These are phyloP conservation scores for Friedmanniomyces endolithicus DNA, from an alignment of 495 filamentous ascomycete genomes.

Conservation along the genomic window DNA sequence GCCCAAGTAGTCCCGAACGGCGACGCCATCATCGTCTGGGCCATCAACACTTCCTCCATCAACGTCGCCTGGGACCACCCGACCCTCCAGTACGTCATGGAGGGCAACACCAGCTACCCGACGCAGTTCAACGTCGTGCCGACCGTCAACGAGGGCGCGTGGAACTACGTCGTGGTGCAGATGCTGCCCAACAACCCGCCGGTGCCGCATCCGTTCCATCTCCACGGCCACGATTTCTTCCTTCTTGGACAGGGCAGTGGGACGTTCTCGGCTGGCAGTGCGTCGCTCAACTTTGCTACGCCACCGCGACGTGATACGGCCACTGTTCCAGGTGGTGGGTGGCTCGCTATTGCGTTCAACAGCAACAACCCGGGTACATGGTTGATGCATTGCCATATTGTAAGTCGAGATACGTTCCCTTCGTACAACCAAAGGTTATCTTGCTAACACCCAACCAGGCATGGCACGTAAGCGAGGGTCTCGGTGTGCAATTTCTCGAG, in stretches of 20 bases:
- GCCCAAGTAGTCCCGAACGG: slow-evolving; percentile 17
- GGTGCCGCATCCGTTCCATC: slow-evolving; percentile 32
- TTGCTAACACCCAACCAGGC: slow-evolving; percentile 23
- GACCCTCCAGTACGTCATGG: slow-evolving; percentile 23
- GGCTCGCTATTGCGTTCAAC: slow-evolving; percentile 28
- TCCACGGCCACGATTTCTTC: slow-evolving; percentile 35
- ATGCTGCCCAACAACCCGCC: slow-evolving; percentile 11
- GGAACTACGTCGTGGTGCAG: slow-evolving; percentile 31
- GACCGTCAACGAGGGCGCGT: slow-evolving; percentile 20
- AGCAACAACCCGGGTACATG: slow-evolving; percentile 28
- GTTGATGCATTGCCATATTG: slow-evolving; percentile 1
- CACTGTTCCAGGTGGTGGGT: slow-evolving; percentile 26
- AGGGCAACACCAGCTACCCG: slow-evolving; percentile 24
- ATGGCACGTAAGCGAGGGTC: slow-evolving; percentile 28
- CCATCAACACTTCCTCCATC: slow-evolving; percentile 23
- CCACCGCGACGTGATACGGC: slow-evolving; percentile 29
- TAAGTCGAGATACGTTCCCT: background rate
- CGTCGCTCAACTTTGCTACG: slow-evolving; percentile 22
- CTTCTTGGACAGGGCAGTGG: slow-evolving; percentile 24
- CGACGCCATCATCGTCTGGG: slow-evolving; percentile 26
- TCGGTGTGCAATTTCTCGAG: slow-evolving; percentile 29
- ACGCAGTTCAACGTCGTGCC: slow-evolving; percentile 20
- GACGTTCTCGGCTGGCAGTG: slow-evolving; percentile 7
- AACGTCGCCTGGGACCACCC: slow-evolving; percentile 21
- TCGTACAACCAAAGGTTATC: slow-evolving; percentile 25